A percentile compares a stretch with the other conserved stretches of the same genome.
Evolutionary conservation across 2,329 filamentous ascomycete species (phyloP).

Genomic region (Colletotrichum filicis): DNA sequence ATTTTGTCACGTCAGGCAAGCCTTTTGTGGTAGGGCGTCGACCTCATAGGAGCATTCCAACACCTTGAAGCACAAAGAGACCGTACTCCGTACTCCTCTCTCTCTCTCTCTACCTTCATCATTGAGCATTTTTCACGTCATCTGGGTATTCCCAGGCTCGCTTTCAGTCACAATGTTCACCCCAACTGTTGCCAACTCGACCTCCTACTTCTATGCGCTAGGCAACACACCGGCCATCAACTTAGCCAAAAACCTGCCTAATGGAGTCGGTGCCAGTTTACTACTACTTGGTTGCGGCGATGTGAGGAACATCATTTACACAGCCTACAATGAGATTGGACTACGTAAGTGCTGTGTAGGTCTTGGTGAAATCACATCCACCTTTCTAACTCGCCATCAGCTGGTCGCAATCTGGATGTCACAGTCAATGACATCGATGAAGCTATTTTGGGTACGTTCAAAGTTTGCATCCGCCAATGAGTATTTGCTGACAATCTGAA

Average conservation of each 20-base stretch:
- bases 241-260: conserved; percentile 58
- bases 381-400: conserved; percentile 42
- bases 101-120: neutral
- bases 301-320: conserved; percentile 66
- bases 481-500: conserved; percentile 39
- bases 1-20: neutral
- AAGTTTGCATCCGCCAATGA: neutral
- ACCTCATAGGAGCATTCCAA: neutral
- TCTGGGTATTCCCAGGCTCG: neutral
- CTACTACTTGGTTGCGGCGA: conserved; percentile 68
- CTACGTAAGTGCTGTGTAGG: conserved; percentile 44
- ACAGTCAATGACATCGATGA: conserved; percentile 67
- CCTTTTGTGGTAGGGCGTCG: neutral
- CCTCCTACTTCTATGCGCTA: conserved; percentile 56
- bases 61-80: neutral
- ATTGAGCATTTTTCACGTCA: neutral
- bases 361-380: neutral
- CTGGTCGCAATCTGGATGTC: conserved; percentile 58
- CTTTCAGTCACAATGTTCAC: conserved; percentile 47
- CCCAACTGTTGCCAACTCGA: conserved; percentile 46
- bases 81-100: neutral
- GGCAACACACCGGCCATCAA: conserved; percentile 65
- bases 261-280: conserved; percentile 59
- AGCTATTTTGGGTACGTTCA: conserved; percentile 58
- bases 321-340: conserved; percentile 54